Evolutionary conservation across 177 flowering plant species (phyloP).

Genomic region (Tripterygium wilfordii): DNA sequence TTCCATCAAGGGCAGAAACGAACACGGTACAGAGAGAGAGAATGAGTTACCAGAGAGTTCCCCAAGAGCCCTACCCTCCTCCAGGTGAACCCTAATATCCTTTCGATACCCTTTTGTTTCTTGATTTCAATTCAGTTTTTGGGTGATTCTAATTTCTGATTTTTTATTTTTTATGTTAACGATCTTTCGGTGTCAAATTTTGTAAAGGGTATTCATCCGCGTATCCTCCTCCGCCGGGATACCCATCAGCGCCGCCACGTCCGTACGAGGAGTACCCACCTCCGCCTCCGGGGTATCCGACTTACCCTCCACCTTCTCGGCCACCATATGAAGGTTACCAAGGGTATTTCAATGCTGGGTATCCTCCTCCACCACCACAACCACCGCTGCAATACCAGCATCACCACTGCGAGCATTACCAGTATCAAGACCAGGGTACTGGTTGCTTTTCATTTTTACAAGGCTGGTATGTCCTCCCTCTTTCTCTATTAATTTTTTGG

Average conservation of each 20-base stretch:
- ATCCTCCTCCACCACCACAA: slow-evolving; percentile 24
- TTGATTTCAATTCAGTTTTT: not conserved
- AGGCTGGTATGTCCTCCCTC: slow-evolving; percentile 30
- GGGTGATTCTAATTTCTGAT: not conserved
- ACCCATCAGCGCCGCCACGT: slow-evolving; percentile 25
- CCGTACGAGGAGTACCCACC: slow-evolving; percentile 27
- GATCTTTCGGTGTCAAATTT: not conserved
- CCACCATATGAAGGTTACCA: slow-evolving; percentile 34
- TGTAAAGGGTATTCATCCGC: slow-evolving; percentile 17
- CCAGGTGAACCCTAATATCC: slow-evolving; percentile 17
- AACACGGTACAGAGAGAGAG: not conserved
- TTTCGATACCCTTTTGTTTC: not conserved
- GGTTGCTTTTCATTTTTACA: slow-evolving; percentile 30
- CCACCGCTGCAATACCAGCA: slow-evolving; percentile 14
- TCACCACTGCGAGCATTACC: slow-evolving; percentile 18
- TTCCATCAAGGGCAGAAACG: not conserved
- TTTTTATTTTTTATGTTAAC: not conserved
- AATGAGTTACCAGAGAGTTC: slow-evolving; percentile 33
- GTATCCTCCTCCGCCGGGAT: slow-evolving; percentile 23
- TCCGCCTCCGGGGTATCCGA: slow-evolving; percentile 29
- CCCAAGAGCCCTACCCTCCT: slow-evolving; percentile 28
- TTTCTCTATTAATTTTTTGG: not conserved
- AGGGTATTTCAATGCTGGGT: slow-evolving; percentile 25
- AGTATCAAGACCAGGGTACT: slow-evolving; percentile 9
- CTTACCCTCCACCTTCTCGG: slow-evolving; percentile 19